Conservation (phyloP, 2,329 filamentous ascomycete species). For the Hortaea werneckii region DNA sequence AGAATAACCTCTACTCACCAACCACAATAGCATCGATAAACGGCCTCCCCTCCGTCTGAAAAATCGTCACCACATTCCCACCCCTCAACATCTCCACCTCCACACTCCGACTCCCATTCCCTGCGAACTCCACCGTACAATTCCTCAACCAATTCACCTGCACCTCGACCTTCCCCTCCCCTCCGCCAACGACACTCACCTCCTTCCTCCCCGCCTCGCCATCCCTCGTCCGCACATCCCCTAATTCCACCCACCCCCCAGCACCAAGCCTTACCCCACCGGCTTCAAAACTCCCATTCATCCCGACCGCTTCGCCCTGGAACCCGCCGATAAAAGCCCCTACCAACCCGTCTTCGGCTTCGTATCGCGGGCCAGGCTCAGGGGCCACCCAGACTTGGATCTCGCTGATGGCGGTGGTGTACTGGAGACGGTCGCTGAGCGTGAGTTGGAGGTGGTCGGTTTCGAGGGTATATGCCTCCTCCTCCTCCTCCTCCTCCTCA, state of each 20-base stretch:
- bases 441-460: slow-evolving; percentile 10
- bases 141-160: slow-evolving; percentile 10
- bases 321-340: slow-evolving; percentile 14
- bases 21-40: slow-evolving; percentile 14
- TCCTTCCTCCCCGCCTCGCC: slow-evolving; percentile 1
- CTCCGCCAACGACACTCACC: slow-evolving; percentile 10
- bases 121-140: slow-evolving; percentile 8
- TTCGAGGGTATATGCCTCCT: slow-evolving; percentile 4
- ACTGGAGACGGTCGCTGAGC: slow-evolving; percentile 8
- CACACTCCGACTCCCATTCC: slow-evolving; percentile 6
- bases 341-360: slow-evolving; percentile 14
- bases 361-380: slow-evolving; percentile 13
- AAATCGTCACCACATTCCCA: slow-evolving; percentile 13
- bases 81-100: slow-evolving; percentile 11
- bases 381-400: slow-evolving; percentile 19
- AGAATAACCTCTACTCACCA: background rate
- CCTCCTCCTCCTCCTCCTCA: background rate
- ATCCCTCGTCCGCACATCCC: slow-evolving; percentile 7
- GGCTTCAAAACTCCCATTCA: slow-evolving; percentile 12
- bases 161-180: slow-evolving; percentile 11
- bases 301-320: slow-evolving; percentile 9
- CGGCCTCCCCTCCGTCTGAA: slow-evolving; percentile 12
- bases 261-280: slow-evolving; percentile 10
- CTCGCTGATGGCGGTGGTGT: slow-evolving; percentile 14
- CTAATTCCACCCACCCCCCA: slow-evolving; percentile 13